Evolutionary conservation across 768 basidiomycete genomes (phyloP).

Genomic region (Amanita molliuscula): DNA sequence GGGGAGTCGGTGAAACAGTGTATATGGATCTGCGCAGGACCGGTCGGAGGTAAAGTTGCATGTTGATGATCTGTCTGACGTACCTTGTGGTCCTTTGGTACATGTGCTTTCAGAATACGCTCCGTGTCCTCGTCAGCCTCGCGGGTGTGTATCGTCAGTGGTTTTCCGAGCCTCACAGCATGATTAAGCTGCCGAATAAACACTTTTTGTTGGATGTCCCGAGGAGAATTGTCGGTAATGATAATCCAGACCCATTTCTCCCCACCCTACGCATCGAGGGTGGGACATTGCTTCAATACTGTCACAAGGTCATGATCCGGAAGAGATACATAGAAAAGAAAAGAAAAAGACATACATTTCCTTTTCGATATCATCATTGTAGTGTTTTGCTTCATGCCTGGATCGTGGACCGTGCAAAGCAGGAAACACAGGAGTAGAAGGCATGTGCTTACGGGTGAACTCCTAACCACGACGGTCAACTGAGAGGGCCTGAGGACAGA

Average conservation of each 20-base stretch:
- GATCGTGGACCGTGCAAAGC: not conserved
- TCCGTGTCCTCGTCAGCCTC: slow-evolving; percentile 82
- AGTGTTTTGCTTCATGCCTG: slow-evolving; percentile 65
- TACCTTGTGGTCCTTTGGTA: slow-evolving; percentile 63
- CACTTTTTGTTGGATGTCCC: slow-evolving; percentile 53
- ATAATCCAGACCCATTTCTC: slow-evolving; percentile 83
- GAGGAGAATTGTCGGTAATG: slow-evolving; percentile 73
- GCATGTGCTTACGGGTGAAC: slow-evolving; percentile 54
- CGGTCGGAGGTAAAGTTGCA: not conserved
- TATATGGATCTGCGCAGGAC: slow-evolving; percentile 53
- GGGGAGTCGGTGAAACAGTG: slow-evolving; percentile 86
- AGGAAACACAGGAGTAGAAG: not conserved
- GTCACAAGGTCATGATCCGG: not conserved
- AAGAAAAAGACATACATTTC: slow-evolving; percentile 40
- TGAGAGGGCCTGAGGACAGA: not conserved
- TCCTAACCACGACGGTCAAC: slow-evolving; percentile 26
- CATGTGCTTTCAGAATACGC: slow-evolving; percentile 62
- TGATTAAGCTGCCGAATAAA: slow-evolving; percentile 59
- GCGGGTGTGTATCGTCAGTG: slow-evolving; percentile 79
- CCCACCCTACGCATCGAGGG: slow-evolving; percentile 79
- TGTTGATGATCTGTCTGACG: slow-evolving; percentile 4
- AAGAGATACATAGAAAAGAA: not conserved
- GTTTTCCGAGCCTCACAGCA: slow-evolving; percentile 61
- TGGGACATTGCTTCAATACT: slow-evolving; percentile 71
- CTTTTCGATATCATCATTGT: slow-evolving; percentile 56